Percentiles rank a stretch among this genome's conserved stretches.
Evolutionary conservation across 1,284 basidiomycete species (phyloP).

Genomic region (Ceratobasidium sp.): DNA sequence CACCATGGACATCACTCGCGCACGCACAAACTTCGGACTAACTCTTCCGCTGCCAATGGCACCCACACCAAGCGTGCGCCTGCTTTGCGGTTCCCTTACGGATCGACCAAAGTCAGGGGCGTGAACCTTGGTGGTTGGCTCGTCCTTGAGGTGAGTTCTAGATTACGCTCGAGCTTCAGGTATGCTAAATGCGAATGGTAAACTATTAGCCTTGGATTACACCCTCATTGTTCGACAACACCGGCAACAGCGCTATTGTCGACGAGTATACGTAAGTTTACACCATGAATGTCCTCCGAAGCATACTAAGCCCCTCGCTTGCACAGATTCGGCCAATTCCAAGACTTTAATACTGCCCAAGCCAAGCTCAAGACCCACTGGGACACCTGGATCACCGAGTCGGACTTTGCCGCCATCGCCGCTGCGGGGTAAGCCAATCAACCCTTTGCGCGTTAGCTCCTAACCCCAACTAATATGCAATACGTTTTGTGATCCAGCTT

Average conservation of each 20-base stretch:
- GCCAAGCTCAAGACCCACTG: constrained; percentile 72
- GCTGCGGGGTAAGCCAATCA: constrained; percentile 31
- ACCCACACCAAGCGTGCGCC: constrained; percentile 28
- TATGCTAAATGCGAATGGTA: neutral
- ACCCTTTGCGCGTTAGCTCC: neutral
- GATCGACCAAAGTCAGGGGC: constrained; percentile 46
- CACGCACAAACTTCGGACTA: constrained; percentile 15
- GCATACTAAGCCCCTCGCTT: neutral
- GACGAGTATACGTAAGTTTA: constrained; percentile 87
- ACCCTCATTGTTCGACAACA: constrained; percentile 74
- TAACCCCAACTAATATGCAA: constrained; percentile 1
- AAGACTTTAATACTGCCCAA: constrained; percentile 59
- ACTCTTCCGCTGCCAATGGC: neutral
- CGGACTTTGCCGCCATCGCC: constrained; percentile 64
- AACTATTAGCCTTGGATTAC: constrained; percentile 85
- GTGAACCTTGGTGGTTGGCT: constrained; percentile 86
- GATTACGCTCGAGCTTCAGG: neutral
- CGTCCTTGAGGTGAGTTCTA: constrained; percentile 55
- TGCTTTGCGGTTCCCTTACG: constrained; percentile 44
- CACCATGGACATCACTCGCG: constrained; percentile 14
- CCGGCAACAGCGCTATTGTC: constrained; percentile 64
- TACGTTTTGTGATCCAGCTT: constrained; percentile 11
- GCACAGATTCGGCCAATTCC: constrained; percentile 62
- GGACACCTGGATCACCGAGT: constrained; percentile 83
- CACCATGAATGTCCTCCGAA: constrained; percentile 56